Percentiles rank a stretch among this genome's conserved stretches.
Evolutionary conservation across 148 eudicot species (phyloP).

Genomic region (Chenopodium quinoa): DNA sequence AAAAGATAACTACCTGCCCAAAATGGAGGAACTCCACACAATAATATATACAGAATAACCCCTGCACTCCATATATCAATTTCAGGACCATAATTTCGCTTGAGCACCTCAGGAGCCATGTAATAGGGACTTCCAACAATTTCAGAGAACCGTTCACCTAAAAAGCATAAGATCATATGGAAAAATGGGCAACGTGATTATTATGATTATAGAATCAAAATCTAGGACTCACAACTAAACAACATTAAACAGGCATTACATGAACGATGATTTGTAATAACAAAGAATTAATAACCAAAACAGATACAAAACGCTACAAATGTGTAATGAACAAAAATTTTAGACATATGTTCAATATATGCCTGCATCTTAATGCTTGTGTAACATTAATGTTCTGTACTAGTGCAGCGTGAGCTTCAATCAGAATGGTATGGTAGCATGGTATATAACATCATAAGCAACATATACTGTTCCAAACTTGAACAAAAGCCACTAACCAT

Average conservation of each 20-base stretch:
- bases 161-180: slow-evolving; percentile 6
- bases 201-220: neutral
- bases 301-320: neutral
- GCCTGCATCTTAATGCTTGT: neutral
- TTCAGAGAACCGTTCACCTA: slow-evolving; percentile 91
- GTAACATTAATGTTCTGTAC: neutral
- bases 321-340: neutral
- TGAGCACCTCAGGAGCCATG: slow-evolving; percentile 97
- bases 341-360: neutral
- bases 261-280: neutral
- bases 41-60: slow-evolving; percentile 84
- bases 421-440: neutral
- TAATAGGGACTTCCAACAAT: slow-evolving; percentile 97
- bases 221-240: slow-evolving; percentile 1
- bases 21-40: slow-evolving; percentile 97
- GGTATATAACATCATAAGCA: neutral
- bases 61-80: slow-evolving; percentile 99
- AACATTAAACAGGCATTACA: neutral
- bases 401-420: neutral
- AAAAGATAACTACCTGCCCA: slow-evolving; percentile 73
- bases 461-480: neutral
- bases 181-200: neutral
- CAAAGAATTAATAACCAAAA: neutral
- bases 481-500: neutral
- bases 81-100: slow-evolving; percentile 91